Evolutionary conservation across 176 grass and related monocot species (phyloP).

Genomic region (Hordeum vulgare): DNA sequence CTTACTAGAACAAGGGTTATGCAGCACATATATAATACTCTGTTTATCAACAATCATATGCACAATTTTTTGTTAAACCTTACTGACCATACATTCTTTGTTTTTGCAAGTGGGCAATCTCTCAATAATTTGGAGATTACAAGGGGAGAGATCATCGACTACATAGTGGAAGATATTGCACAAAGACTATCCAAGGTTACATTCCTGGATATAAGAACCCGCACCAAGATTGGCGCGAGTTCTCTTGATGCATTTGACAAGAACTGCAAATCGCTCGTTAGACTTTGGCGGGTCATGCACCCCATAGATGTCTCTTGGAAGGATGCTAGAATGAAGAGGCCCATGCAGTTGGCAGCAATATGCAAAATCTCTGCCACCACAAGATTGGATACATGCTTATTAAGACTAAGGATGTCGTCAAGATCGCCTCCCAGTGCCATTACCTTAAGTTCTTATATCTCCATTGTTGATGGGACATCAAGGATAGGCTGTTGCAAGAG

Average conservation of each 20-base stretch:
- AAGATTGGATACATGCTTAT: slow-evolving; percentile 77
- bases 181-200: slow-evolving; percentile 51
- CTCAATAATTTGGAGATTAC: slow-evolving; percentile 67
- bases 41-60: background rate
- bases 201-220: slow-evolving; percentile 78
- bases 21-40: too few species aligned
- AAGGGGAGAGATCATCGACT: slow-evolving; percentile 73
- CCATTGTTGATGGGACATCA: slow-evolving; percentile 71
- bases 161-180: slow-evolving; percentile 59
- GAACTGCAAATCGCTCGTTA: slow-evolving; percentile 57
- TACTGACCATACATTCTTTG: background rate
- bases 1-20: background rate
- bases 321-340: slow-evolving; percentile 78
- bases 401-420: slow-evolving; percentile 35
- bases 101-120: slow-evolving; percentile 37
- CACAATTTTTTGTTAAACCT: background rate
- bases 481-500: slow-evolving; percentile 50
- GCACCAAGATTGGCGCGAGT: slow-evolving; percentile 54
- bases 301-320: slow-evolving; percentile 51
- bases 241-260: slow-evolving; percentile 74
- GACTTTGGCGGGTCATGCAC: slow-evolving; percentile 68
- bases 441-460: slow-evolving; percentile 75
- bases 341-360: slow-evolving; percentile 51
- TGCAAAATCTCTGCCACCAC: slow-evolving; percentile 72
- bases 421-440: too few species aligned